Evolutionary conservation across 2,329 filamentous ascomycete genomes (phyloP).

Genomic region (Cladosporium sphaerospermum): DNA sequence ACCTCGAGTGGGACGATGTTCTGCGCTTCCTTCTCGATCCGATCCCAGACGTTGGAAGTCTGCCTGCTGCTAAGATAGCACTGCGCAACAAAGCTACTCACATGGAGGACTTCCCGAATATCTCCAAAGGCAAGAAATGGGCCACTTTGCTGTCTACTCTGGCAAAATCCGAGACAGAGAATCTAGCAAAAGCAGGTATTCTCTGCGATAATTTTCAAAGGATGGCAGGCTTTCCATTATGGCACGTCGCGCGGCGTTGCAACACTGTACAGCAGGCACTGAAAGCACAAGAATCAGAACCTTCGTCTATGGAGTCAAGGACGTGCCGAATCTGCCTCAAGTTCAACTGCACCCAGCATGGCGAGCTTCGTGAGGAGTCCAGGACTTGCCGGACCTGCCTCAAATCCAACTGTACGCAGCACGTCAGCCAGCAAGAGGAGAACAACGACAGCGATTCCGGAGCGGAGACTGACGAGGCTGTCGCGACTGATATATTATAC

Average conservation of each 20-base stretch:
- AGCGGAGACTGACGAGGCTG: constrained; percentile 14
- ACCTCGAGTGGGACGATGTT: constrained; percentile 32
- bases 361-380: constrained; percentile 31
- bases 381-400: constrained; percentile 2
- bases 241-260: constrained; percentile 35
- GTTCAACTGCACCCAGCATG: constrained; percentile 35
- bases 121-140: constrained; percentile 25
- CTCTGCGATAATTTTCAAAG: constrained; percentile 33
- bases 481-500: constrained; percentile 28
- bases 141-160: constrained; percentile 27
- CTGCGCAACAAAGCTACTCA: constrained; percentile 17
- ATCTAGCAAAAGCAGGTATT: constrained; percentile 29
- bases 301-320: not conserved
- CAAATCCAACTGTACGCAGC: not conserved
- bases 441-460: constrained; percentile 14
- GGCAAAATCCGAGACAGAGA: constrained; percentile 14
- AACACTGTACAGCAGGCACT: constrained; percentile 4
- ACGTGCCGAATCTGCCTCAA: constrained; percentile 27
- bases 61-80: constrained; percentile 16
- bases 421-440: not conserved
- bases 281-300: not conserved
- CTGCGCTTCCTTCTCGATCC: constrained; percentile 36
- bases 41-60: constrained; percentile 16
- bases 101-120: constrained; percentile 31
- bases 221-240: constrained; percentile 33